Evolutionary conservation across 345 rosid genomes (phyloP).

Genomic region (Draba incana): DNA sequence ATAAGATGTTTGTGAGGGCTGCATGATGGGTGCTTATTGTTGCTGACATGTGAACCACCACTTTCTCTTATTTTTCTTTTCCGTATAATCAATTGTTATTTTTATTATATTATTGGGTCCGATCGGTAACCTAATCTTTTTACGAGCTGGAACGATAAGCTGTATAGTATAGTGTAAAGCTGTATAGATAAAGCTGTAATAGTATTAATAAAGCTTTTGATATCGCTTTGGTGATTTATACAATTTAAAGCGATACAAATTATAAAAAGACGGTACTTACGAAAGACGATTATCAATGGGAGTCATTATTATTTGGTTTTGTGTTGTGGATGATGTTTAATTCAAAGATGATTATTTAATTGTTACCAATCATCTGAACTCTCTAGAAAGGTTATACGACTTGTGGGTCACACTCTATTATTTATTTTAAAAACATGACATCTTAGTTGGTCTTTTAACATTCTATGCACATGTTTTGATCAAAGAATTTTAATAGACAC

Average conservation of each 20-base stretch:
- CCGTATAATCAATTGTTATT: neutral
- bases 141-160: too few species aligned
- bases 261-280: too few species aligned
- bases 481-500: too few species aligned
- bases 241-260: too few species aligned
- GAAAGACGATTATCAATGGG: too few species aligned
- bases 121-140: too few species aligned
- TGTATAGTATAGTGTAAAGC: too few species aligned
- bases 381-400: slow-evolving; percentile 24
- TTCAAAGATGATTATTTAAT: slow-evolving; percentile 23
- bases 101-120: neutral
- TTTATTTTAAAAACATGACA: slow-evolving; percentile 20
- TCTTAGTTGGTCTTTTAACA: neutral
- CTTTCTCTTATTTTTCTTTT: slow-evolving; percentile 13
- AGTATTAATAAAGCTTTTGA: too few species aligned
- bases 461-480: too few species aligned
- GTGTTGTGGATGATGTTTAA: slow-evolving; percentile 23
- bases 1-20: slow-evolving; percentile 34
- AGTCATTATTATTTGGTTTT: neutral
- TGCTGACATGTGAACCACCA: slow-evolving; percentile 41
- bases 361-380: slow-evolving; percentile 35
- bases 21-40: slow-evolving; percentile 34
- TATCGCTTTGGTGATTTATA: too few species aligned
- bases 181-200: too few species aligned
- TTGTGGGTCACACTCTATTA: slow-evolving; percentile 24